Conservation (phyloP, 148 eudicot species). For the Vaccinium myrtillus region DNA sequence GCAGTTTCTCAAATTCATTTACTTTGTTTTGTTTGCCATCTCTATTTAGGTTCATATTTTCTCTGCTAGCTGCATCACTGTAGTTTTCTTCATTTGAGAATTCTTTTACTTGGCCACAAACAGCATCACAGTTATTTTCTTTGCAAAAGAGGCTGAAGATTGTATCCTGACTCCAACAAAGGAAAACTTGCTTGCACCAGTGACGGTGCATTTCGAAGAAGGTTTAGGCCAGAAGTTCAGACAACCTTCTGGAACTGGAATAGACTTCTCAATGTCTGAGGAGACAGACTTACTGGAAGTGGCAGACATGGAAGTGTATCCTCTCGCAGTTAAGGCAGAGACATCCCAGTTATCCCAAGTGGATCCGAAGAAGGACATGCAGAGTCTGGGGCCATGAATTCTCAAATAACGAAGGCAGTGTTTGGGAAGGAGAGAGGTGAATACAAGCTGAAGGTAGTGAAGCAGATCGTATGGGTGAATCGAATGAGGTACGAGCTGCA, state of each 20-base stretch:
- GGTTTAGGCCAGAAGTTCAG: constrained; percentile 86
- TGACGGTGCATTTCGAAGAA: constrained; percentile 60
- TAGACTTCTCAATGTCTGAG: constrained; percentile 73
- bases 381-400: constrained; percentile 46
- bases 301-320: constrained; percentile 60
- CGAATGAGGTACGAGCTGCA: constrained; percentile 84
- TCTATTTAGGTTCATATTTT: neutral
- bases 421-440: constrained; percentile 84
- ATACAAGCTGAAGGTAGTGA: constrained; percentile 68
- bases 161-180: constrained; percentile 70
- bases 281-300: constrained; percentile 57
- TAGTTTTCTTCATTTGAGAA: constrained; percentile 25
- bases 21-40: constrained; percentile 14
- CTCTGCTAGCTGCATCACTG: constrained; percentile 27
- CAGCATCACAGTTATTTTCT: constrained; percentile 62
- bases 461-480: constrained; percentile 84
- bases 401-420: constrained; percentile 89
- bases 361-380: constrained; percentile 42
- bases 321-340: constrained; percentile 83
- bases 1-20: constrained; percentile 20
- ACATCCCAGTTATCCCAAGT: constrained; percentile 44
- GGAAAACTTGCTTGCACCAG: constrained; percentile 66
- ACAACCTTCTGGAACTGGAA: constrained; percentile 92
- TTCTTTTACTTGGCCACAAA: constrained; percentile 50
- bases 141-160: constrained; percentile 70